phyloP scores from a whole-genome alignment of 805 yeast species.

The Teunomyces aglyptinius region DNA sequence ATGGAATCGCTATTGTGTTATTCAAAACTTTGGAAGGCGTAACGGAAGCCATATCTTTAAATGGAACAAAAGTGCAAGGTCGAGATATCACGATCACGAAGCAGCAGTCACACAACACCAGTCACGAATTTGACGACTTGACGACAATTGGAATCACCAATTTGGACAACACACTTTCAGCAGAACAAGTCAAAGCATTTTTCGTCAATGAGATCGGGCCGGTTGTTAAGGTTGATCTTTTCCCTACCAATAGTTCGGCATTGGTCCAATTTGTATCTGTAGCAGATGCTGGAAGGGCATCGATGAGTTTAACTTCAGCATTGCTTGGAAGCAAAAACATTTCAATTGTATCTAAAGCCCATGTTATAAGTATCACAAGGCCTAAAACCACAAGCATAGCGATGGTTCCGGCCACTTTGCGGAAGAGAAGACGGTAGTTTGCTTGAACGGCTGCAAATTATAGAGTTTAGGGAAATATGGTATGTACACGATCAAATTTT shows the following conservation, averaged over 20 bases:
- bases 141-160: constrained; percentile 21
- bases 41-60: constrained; percentile 39
- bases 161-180: constrained; percentile 34
- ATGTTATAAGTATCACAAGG: neutral
- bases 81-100: constrained; percentile 46
- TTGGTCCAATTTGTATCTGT: constrained; percentile 45
- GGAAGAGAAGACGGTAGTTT: neutral
- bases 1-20: constrained; percentile 67
- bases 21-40: constrained; percentile 48
- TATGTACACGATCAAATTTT: neutral
- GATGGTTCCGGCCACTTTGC: constrained; percentile 9
- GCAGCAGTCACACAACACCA: constrained; percentile 7
- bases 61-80: constrained; percentile 43
- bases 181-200: constrained; percentile 29
- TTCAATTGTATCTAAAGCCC: constrained; percentile 7
- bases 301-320: constrained; percentile 40
- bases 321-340: constrained; percentile 33
- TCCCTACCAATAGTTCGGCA: constrained; percentile 48
- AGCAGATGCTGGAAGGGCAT: constrained; percentile 51
- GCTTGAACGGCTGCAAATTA: constrained; percentile 1
- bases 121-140: constrained; percentile 17
- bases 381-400: neutral
- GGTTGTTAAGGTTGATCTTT: constrained; percentile 43
- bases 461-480: neutral
- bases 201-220: constrained; percentile 28